Evolutionary conservation across 139 green algal species (phyloP).

Genomic region (Chlorella ohadii): DNA sequence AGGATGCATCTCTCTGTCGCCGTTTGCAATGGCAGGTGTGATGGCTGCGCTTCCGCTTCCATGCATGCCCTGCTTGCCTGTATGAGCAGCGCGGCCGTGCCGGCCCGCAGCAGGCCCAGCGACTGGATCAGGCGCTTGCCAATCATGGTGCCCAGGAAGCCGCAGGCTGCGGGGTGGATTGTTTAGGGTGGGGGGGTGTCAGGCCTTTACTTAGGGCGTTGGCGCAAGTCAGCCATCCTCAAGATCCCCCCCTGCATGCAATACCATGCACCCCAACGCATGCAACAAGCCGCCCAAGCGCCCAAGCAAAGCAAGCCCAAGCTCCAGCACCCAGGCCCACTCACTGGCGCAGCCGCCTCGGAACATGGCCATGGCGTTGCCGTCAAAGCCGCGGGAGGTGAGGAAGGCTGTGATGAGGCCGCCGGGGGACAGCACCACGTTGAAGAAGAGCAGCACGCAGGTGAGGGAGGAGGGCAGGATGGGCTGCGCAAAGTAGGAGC

Average conservation of each 20-base stretch:
- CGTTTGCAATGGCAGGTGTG: too few relatives aligned
- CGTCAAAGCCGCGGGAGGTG: constrained; percentile 41
- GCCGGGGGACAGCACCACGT: constrained; percentile 53
- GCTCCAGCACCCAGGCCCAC: neutral
- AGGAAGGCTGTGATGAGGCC: constrained; percentile 61
- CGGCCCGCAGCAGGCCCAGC: constrained; percentile 49
- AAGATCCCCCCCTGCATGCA: too few relatives aligned
- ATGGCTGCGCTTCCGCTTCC: too few relatives aligned
- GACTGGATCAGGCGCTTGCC: constrained; percentile 41
- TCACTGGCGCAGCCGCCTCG: constrained; percentile 40
- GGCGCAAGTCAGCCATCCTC: too few relatives aligned
- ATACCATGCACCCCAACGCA: too few relatives aligned
- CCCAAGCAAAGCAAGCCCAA: neutral
- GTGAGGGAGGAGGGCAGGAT: constrained; percentile 58
- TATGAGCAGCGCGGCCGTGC: constrained; percentile 36
- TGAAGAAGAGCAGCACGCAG: constrained; percentile 64
- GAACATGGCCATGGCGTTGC: constrained; percentile 47
- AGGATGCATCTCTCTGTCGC: too few relatives aligned
- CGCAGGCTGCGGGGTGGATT: constrained; percentile 19
- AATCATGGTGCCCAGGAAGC: constrained; percentile 56
- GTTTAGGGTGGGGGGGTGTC: neutral
- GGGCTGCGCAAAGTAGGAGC: constrained; percentile 46
- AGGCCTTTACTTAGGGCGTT: too few relatives aligned
- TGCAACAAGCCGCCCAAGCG: neutral
- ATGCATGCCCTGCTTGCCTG: constrained; percentile 31